Evolutionary conservation across 2,329 filamentous ascomycete genomes (phyloP).

Genomic region (Colletotrichum sp.): DNA sequence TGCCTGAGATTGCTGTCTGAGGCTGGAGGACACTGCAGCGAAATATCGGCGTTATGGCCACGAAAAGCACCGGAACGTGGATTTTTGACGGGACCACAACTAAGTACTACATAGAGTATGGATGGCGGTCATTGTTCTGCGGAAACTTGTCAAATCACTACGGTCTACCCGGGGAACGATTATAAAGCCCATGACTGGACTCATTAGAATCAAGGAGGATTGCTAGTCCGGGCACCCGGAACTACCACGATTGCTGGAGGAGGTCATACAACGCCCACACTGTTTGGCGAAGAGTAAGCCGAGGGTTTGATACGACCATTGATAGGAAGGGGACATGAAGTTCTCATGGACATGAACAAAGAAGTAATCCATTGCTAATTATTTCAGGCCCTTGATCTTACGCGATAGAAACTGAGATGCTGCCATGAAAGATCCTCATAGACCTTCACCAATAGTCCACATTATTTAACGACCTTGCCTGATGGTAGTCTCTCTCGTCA

Average conservation of each 20-base stretch:
- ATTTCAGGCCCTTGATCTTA: background rate
- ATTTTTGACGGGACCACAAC: background rate
- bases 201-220: background rate
- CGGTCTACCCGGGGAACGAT: background rate
- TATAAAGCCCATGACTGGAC: background rate
- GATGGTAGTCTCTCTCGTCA: background rate
- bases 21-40: background rate
- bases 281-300: background rate
- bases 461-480: background rate
- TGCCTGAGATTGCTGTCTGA: background rate
- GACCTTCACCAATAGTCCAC: background rate
- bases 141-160: background rate
- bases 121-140: background rate
- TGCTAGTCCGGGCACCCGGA: background rate
- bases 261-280: background rate
- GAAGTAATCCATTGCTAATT: background rate
- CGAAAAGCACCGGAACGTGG: background rate
- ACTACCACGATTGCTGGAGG: background rate
- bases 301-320: accelerated
- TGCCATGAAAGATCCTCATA: background rate
- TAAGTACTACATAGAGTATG: accelerated
- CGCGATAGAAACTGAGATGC: background rate
- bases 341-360: background rate
- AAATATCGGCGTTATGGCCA: background rate
- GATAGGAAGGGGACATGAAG: background rate